Base-by-base conservation (phyloP, 2,329 filamentous ascomycete genomes). In the Diatrype stigma region DNA sequence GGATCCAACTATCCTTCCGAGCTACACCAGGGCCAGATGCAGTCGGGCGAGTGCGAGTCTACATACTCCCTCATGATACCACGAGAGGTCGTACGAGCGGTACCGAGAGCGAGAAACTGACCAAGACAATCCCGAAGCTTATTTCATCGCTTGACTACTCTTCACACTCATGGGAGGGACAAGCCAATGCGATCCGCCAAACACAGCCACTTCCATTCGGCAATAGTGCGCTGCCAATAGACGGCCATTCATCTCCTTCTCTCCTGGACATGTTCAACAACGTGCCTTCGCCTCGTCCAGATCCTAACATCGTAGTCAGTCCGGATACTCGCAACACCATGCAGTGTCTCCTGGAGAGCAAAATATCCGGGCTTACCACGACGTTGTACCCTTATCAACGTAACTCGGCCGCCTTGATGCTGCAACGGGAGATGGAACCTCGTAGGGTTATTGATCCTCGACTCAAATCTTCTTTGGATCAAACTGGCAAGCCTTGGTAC, bases 391-490 rank as follows among this genome's bases (percentile, higher is more conserved):
- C 81, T 0, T 95, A 96, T 60, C 93, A 97, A 66, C 79, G 85
- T 47, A 80, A 86, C 42, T 93, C 91, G 1, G 86, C 87, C 1
- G 89, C 89, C 3, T 66, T 86, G 26, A 96, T 97, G 91, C 71
- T 96, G 17, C 86, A 94, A 64, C 84, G 86, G 48, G 93, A 97
- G 68, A 70, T 78, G 6, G 78, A 84, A 21, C 83, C 87, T 0
- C 76, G 77, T 5, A 73, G 80, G 26, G 73, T 82, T 6, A 70
- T 91, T 8, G 92, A 96, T 66, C 90, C 92, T 10, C 81, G 92
- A 5, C 72, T 96, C 2, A 78, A 84, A 47, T 59, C 70, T 4
- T 73, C 82, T 1, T 61, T 63, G 2, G 85, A 88, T 46, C 87
- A 89, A 28, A 70, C 76, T 3, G 86, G 84, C 1, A 64, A 70